These are phyloP conservation scores for Pseudogymnoascus sp. DNA, from an alignment of 2,329 filamentous ascomycete genomes.

Conservation along the genomic window DNA sequence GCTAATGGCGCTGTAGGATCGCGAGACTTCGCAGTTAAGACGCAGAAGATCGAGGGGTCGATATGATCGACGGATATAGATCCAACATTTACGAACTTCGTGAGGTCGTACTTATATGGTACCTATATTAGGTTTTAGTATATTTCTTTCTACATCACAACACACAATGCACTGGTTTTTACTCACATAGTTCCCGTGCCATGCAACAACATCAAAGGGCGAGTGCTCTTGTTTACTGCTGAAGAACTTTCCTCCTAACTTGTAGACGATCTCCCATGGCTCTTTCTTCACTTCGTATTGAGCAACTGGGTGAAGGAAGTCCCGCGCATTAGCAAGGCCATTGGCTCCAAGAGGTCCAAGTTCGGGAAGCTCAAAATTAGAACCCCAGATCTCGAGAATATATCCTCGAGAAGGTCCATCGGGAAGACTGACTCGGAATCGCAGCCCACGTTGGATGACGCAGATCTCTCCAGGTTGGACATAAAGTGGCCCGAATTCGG, in stretches of 20 bases:
- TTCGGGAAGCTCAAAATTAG: conserved; percentile 57
- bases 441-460: conserved; percentile 57
- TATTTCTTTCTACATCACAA: conserved; percentile 34
- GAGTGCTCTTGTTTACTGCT: conserved; percentile 59
- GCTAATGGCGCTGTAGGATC: conserved; percentile 49
- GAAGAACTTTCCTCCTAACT: conserved; percentile 61
- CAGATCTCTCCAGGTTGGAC: conserved; percentile 60
- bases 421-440: conserved; percentile 54
- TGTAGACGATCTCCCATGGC: conserved; percentile 50
- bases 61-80: conserved; percentile 57
- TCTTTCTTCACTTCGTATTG: conserved; percentile 40
- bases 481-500: conserved; percentile 52
- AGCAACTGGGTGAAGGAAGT: conserved; percentile 58
- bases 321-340: conserved; percentile 56
- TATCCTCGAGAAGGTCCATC: conserved; percentile 54
- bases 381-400: conserved; percentile 59
- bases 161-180: too few species aligned
- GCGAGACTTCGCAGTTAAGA: conserved; percentile 54
- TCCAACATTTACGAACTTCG: conserved; percentile 53
- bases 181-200: conserved; percentile 53
- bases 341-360: conserved; percentile 60
- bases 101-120: conserved; percentile 51
- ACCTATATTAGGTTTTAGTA: conserved; percentile 23
- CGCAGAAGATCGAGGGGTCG: conserved; percentile 60
- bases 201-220: conserved; percentile 71